These are phyloP conservation scores for Castanopsis chinensis DNA, from an alignment of 306 rosid genomes.

Conservation along the genomic window DNA sequence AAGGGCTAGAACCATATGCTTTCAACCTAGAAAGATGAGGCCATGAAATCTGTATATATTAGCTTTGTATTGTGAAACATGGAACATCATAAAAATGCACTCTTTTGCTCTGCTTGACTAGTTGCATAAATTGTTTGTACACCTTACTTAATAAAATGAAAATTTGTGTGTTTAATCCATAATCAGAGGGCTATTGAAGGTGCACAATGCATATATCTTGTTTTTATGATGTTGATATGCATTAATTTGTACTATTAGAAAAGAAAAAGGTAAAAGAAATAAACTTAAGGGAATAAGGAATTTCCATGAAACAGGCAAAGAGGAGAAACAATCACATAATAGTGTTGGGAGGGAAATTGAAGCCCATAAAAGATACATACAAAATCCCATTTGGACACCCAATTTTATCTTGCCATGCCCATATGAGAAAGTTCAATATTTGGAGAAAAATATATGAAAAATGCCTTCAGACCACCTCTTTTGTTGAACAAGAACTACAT, in stretches of 20 bases:
- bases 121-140: too few relatives aligned
- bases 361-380: slow-evolving; percentile 62
- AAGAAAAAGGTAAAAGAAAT: not conserved
- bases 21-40: slow-evolving; percentile 27
- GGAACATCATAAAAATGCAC: too few relatives aligned
- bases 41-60: too few relatives aligned
- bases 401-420: slow-evolving; percentile 56
- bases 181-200: too few relatives aligned
- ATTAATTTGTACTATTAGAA: not conserved
- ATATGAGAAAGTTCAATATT: slow-evolving; percentile 71
- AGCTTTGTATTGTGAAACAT: too few relatives aligned
- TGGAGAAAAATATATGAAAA: slow-evolving; percentile 56
- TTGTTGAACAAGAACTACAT: slow-evolving; percentile 42
- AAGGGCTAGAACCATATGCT: slow-evolving; percentile 63
- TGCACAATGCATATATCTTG: too few relatives aligned
- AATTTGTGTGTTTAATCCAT: too few relatives aligned
- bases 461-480: slow-evolving; percentile 67
- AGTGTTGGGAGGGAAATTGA: slow-evolving; percentile 53
- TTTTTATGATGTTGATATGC: not conserved
- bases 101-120: too few relatives aligned
- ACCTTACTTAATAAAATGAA: too few relatives aligned
- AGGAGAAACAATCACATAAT: slow-evolving; percentile 51
- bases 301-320: slow-evolving; percentile 50
- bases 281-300: slow-evolving; percentile 63
- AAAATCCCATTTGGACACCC: slow-evolving; percentile 63